A percentile compares a stretch with the other conserved stretches of the same genome.
Conservation (phyloP, 176 grass and related monocot species). For the Hordeum marinum region DNA sequence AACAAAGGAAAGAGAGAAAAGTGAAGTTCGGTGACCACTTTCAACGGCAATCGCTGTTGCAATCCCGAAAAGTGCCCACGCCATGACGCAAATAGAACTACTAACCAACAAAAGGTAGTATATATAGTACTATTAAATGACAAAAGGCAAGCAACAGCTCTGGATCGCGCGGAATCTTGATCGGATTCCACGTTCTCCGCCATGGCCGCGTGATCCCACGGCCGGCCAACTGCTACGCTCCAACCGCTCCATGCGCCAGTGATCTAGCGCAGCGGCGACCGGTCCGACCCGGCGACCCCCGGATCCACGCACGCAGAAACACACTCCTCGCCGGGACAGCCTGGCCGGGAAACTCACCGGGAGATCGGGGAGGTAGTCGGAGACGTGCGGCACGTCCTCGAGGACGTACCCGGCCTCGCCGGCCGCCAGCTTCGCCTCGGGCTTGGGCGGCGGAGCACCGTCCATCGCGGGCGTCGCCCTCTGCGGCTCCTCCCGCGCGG, state of each 20-base stretch:
- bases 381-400: slow-evolving; percentile 93
- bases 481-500: slow-evolving; percentile 18
- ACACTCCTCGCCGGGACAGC: background rate
- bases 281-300: background rate
- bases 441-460: slow-evolving; percentile 4
- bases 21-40: background rate
- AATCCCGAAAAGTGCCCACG: background rate
- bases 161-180: slow-evolving; percentile 9
- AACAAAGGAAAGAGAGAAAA: background rate
- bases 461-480: slow-evolving; percentile 7
- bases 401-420: slow-evolving; percentile 69
- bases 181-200: background rate
- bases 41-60: background rate
- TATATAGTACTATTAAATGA: background rate
- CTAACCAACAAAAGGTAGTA: background rate
- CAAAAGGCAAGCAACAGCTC: background rate
- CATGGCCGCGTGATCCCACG: background rate
- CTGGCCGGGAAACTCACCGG: slow-evolving; percentile 38
- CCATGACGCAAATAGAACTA: background rate
- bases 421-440: slow-evolving; percentile 30
- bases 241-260: background rate
- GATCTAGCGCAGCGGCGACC: background rate
- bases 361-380: slow-evolving; percentile 70
- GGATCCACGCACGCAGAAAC: background rate
- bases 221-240: background rate